Base-by-base conservation (phyloP, 768 basidiomycete genomes). In the Trametes sanguinea region DNA sequence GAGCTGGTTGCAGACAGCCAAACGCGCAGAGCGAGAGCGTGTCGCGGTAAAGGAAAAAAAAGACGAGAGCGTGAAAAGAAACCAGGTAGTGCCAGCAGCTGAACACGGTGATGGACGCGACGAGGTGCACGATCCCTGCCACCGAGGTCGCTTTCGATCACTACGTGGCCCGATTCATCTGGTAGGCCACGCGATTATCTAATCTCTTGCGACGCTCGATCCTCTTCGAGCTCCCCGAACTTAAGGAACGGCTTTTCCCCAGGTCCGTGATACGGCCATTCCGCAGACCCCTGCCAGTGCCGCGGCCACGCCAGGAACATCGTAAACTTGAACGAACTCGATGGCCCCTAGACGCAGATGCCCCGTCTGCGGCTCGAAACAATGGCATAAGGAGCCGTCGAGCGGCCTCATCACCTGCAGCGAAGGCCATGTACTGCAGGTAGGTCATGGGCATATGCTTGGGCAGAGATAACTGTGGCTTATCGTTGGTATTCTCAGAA, bases 401-500 rank as follows among this genome's bases (percentile, higher is more conserved):
- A 89, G 87, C 39, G 95, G 95, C 1, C 78, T 89, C 45, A 83
- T 95, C 45, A 87, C 88, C 2, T 97, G 95, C 74, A 90, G 87
- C 65, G 95, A 97, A 70, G 95, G 95, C 9, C 95, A 97, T 73
- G 84, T 96, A 62, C 82, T 94, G 33, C 90, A 93, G 82, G 94
- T 93, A 71, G 4, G 39, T 2, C 42, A 5, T 43, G 7, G 42
- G n/a, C 42, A 43, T 9, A 43, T 43, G 42, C 5, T 16, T 43
- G 4, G 7, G 9, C 9, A 14, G 42, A 14, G 9, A 4, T 43
- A 5, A 43, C 42, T 8, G 42, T 43, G 22, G 22, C 22, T 5
- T n/a, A 8, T 9, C 42, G 5, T 13, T 2, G 13, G 47, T 59
- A 37, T 37, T 11, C 35, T 11, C 35, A 95, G 94, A 86, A 89